These are phyloP conservation scores for Narthecium ossifragum DNA, from an alignment of 106 monocot genomes.

Conservation along the genomic window DNA sequence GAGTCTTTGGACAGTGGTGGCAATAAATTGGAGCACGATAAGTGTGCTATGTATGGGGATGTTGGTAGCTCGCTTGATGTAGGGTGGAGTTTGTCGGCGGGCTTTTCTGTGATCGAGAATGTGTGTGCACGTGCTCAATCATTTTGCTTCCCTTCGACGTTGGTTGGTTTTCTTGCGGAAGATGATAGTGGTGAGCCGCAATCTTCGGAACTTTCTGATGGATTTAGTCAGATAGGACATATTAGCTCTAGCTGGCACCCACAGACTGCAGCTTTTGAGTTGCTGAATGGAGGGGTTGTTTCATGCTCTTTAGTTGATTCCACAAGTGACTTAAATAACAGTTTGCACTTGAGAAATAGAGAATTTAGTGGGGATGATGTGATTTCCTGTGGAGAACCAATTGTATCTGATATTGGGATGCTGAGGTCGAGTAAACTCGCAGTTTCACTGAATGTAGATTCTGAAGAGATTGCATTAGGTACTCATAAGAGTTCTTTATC, in stretches of 20 bases:
- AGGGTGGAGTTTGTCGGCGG: conserved; percentile 2
- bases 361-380: conserved; percentile 5
- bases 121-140: conserved; percentile 27
- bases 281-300: conserved; percentile 23
- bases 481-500: conserved; percentile 16
- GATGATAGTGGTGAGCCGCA: conserved; percentile 11
- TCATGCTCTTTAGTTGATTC: conserved; percentile 32
- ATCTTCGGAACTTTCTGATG: not conserved
- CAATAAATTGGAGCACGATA: conserved; percentile 1
- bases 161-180: conserved; percentile 12
- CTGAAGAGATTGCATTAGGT: conserved; percentile 8
- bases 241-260: not conserved
- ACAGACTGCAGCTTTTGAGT: conserved; percentile 7
- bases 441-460: conserved; percentile 6
- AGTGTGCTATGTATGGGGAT: conserved; percentile 14
- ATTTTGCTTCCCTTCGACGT: conserved; percentile 51
- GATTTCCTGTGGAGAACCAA: conserved; percentile 23
- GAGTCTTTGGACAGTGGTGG: not conserved
- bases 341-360: not conserved
- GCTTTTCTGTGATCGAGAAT: conserved; percentile 18
- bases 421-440: conserved; percentile 6
- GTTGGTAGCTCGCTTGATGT: conserved; percentile 1
- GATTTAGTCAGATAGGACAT: conserved; percentile 3
- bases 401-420: conserved; percentile 38
- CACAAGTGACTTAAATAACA: not conserved